Conservation (phyloP, 257 asterid species). For the Gynochthodes officinalis region DNA sequence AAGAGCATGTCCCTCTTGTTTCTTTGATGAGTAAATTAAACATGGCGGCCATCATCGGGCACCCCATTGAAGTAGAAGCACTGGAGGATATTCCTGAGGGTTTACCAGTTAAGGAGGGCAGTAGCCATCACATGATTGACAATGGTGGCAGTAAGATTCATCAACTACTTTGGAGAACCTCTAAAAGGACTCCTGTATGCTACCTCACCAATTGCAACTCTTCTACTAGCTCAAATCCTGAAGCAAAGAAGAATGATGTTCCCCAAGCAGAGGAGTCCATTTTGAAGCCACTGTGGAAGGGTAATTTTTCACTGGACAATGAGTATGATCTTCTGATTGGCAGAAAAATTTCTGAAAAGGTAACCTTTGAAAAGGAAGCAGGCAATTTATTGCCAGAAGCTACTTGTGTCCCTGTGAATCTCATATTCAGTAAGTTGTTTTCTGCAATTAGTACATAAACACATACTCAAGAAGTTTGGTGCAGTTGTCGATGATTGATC, state of each 20-base stretch:
- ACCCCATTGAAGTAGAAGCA: conserved; percentile 48
- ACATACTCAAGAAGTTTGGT: background rate
- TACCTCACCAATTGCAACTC: conserved; percentile 31
- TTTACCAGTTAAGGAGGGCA: conserved; percentile 9
- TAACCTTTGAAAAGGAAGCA: background rate
- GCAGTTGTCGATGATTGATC: background rate
- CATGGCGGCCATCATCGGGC: conserved; percentile 46
- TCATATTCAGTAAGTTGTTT: conserved; percentile 38
- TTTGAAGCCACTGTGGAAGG: conserved; percentile 18
- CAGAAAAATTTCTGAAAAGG: background rate
- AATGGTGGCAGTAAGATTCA: conserved; percentile 10
- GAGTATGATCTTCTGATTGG: background rate
- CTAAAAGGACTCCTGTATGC: conserved; percentile 55
- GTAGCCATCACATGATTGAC: conserved; percentile 13
- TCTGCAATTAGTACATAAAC: conserved; percentile 30
- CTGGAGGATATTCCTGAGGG: conserved; percentile 23
- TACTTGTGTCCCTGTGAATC: conserved; percentile 54
- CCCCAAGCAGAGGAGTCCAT: conserved; percentile 17
- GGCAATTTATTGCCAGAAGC: conserved; percentile 18
- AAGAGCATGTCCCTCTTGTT: conserved; percentile 50
- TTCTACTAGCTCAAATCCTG: conserved; percentile 16
- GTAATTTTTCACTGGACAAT: conserved; percentile 2
- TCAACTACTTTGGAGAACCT: conserved; percentile 54
- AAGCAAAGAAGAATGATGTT: conserved; percentile 10
- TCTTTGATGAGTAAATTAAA: conserved; percentile 42